Evolutionary conservation across 2,329 filamentous ascomycete species (phyloP), one percentile per base, ranked within the genome.

Genomic region (Colletotrichum tabaci): DNA sequence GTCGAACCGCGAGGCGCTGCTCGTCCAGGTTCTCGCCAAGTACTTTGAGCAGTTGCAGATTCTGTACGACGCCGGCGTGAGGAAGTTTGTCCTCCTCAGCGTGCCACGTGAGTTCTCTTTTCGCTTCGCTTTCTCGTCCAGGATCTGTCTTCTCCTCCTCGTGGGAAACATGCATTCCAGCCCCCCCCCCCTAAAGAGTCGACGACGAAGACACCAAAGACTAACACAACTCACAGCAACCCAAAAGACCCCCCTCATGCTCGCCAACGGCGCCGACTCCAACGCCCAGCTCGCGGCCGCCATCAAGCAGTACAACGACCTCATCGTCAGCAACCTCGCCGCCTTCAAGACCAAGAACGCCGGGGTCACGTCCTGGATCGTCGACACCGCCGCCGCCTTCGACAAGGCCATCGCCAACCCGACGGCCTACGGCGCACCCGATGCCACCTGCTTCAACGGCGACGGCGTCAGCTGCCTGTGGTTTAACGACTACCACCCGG

Each of bases 61-160:
- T 4, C 67, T 88, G 47, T 87, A 86, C 64, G 73, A 81, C 16
- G 79, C 80, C 6, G 87, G 86, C 0, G 85, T 82, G 7, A 80
- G 85, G 63, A 85, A 84, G 30, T 88, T 88, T 72, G 77, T 84
- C 4, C 80, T 88, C 56, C 66, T 88, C 60, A 84, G 82, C 68
- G 85, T 87, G 2, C 87, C 87, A 16, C 79, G 79, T 82, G 64
- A 74, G 80, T 75, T 3, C 21, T 44, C 0, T 10, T 1, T 58
- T n/a, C 2, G 3, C 2, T 4, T 26, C 40, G 21, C 47, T 12
- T 6, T 21, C 12, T 15, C 15, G 5, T 21, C 21, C 53, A 3
- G 6, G 15, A 46, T 30, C 1, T 5, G 1, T 30, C 26, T 30
- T 30, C 26, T 30, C 26, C 2, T 30, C 26, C 26, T 30, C 26